phyloP scores from a whole-genome alignment of 2,329 filamentous ascomycete genomes.

The Arthrobotrys musiformis region DNA sequence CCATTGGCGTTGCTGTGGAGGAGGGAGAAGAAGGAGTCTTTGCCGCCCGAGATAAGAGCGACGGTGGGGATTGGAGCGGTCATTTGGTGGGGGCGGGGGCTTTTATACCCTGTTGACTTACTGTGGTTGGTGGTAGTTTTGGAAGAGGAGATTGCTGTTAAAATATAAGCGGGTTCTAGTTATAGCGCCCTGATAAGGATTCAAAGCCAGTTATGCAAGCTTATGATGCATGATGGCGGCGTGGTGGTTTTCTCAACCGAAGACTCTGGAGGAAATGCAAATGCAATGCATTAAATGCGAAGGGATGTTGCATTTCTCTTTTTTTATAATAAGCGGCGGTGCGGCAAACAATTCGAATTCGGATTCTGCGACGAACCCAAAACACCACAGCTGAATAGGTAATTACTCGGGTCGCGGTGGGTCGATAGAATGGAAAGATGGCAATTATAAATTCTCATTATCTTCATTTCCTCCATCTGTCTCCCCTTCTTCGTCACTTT shows the following conservation, averaged over 20 bases:
- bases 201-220: background rate
- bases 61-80: constrained; percentile 68
- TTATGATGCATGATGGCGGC: background rate
- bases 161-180: background rate
- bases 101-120: background rate
- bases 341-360: background rate
- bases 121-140: background rate
- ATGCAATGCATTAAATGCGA: background rate
- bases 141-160: background rate
- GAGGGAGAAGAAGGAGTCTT: constrained; percentile 94
- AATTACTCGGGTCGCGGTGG: background rate
- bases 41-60: constrained; percentile 92
- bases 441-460: constrained; percentile 37
- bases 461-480: constrained; percentile 55
- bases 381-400: background rate
- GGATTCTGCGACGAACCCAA: background rate
- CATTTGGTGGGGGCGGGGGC: constrained; percentile 61
- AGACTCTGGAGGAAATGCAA: background rate
- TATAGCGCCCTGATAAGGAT: background rate
- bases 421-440: background rate
- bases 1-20: constrained; percentile 89
- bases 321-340: constrained; percentile 15
- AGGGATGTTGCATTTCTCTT: constrained; percentile 13
- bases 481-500: constrained; percentile 69
- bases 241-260: too few species aligned